Conservation (phyloP, 371 early-diverging fungal species). For the Rhizopus arrhizus region DNA sequence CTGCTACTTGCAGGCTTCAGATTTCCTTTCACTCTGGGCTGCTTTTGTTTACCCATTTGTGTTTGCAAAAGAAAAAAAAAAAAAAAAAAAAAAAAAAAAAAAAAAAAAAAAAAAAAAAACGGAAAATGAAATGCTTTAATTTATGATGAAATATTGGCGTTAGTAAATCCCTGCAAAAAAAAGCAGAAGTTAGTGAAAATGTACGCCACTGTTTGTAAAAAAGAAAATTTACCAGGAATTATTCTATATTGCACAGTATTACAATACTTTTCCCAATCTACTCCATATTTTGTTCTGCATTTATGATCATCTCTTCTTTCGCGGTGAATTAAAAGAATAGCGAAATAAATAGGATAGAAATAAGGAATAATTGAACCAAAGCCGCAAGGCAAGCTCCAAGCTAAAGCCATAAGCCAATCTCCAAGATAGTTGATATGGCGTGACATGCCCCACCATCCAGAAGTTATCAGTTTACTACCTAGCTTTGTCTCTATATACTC, state of each 20-base stretch:
- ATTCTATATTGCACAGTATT: conserved; percentile 81
- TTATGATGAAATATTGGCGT: too few species aligned
- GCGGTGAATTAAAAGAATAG: conserved; percentile 85
- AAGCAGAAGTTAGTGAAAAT: too few species aligned
- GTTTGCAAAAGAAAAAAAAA: background rate
- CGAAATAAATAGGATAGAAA: conserved; percentile 92
- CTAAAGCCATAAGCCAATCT: conserved; percentile 86
- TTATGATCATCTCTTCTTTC: conserved; percentile 86
- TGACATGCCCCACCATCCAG: conserved; percentile 94
- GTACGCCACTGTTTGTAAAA: background rate
- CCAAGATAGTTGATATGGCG: conserved; percentile 93
- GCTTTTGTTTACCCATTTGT: conserved; percentile 54
- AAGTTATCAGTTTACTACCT: conserved; percentile 79
- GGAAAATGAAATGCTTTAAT: too few species aligned
- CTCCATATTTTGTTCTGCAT: conserved; percentile 88
- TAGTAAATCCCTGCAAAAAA: too few species aligned
- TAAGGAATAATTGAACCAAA: conserved; percentile 78
- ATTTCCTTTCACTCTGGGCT: conserved; percentile 67
- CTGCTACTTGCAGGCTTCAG: conserved; percentile 75
- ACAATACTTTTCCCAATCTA: conserved; percentile 91
- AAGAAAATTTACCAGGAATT: conserved; percentile 64
- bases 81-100: background rate
- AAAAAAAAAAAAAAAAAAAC: background rate
- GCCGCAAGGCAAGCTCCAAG: conserved; percentile 79
- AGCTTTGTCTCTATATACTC: conserved; percentile 80